Conservation (phyloP, 108 stramenopile genomes). For the Chaetoceros tenuissimus region DNA sequence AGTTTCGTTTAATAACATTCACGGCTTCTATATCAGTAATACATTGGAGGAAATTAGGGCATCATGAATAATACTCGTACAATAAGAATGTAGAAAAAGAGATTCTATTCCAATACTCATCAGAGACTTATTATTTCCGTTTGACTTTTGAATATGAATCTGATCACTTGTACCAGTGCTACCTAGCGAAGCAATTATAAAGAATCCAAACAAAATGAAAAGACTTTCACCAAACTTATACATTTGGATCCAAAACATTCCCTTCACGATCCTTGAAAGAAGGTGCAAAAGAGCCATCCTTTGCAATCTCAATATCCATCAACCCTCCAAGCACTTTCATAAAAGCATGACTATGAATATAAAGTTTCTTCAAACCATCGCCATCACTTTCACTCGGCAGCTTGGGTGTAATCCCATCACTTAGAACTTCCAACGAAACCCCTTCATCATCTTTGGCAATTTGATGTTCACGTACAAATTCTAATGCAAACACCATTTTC, state of each 20-base stretch:
- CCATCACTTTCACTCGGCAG: conserved; percentile 41
- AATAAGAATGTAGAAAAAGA: too few species aligned
- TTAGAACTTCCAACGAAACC: conserved; percentile 74
- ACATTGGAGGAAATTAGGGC: too few species aligned
- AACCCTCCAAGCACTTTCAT: conserved; percentile 77
- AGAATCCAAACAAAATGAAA: too few species aligned
- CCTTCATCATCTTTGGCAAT: conserved; percentile 50
- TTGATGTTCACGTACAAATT: conserved; percentile 55
- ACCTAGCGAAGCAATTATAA: too few species aligned
- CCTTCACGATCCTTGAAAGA: conserved; percentile 63
- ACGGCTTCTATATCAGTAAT: too few species aligned
- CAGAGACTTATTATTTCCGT: too few species aligned
- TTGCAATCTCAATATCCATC: conserved; percentile 51
- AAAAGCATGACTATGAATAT: conserved; percentile 67
- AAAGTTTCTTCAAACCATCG: conserved; percentile 67
- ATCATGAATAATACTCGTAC: too few species aligned
- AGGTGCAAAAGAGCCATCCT: conserved; percentile 33
- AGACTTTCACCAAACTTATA: conserved; percentile 15
- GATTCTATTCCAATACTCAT: too few species aligned
- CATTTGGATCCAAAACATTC: conserved; percentile 71
- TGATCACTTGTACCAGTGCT: too few species aligned
- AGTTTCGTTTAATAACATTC: too few species aligned
- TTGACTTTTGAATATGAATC: too few species aligned
- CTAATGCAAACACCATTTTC: conserved; percentile 79
- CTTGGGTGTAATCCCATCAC: conserved; percentile 65